Conservation (phyloP, 2,329 filamentous ascomycete genomes). For the Aspergillus neoniger region DNA sequence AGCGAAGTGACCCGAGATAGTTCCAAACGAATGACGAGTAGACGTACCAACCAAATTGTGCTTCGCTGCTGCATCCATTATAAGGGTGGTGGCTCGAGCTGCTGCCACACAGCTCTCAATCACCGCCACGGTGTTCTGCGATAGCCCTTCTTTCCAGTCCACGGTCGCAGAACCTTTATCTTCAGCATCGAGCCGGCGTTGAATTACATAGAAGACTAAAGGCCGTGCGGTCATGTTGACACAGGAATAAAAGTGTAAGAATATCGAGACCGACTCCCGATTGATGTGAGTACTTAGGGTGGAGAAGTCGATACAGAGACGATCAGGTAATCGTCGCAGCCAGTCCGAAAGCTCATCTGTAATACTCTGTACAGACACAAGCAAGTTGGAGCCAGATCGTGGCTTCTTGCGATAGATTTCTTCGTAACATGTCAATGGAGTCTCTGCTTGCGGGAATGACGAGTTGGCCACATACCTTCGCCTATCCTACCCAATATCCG, state of each 20-base stretch:
- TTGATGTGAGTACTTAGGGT: conserved; percentile 45
- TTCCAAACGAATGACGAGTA: neutral
- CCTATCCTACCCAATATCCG: conserved; percentile 55
- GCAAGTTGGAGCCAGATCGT: conserved; percentile 51
- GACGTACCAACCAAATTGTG: conserved; percentile 53
- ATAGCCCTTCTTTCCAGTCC: conserved; percentile 53
- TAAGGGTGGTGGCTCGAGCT: conserved; percentile 51
- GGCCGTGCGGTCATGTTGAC: conserved; percentile 60
- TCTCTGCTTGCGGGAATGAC: neutral
- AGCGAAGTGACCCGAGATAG: too few relatives aligned
- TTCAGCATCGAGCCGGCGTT: conserved; percentile 47
- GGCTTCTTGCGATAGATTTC: conserved; percentile 54
- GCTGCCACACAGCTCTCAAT: conserved; percentile 57
- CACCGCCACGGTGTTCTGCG: conserved; percentile 51
- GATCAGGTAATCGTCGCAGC: conserved; percentile 52
- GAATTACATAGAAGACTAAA: conserved; percentile 56
- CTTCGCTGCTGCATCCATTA: conserved; percentile 53
- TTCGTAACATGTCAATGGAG: conserved; percentile 18
- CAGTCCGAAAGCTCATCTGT: conserved; percentile 53
- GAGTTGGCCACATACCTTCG: conserved; percentile 28
- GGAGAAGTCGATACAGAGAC: conserved; percentile 52
- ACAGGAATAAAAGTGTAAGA: conserved; percentile 60
- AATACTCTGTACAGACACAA: conserved; percentile 55
- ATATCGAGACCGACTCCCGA: conserved; percentile 55
- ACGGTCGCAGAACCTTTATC: conserved; percentile 35